Evolutionary conservation across 768 basidiomycete genomes (phyloP).

Genomic region (Rhodosporidiobolus odoratus): DNA sequence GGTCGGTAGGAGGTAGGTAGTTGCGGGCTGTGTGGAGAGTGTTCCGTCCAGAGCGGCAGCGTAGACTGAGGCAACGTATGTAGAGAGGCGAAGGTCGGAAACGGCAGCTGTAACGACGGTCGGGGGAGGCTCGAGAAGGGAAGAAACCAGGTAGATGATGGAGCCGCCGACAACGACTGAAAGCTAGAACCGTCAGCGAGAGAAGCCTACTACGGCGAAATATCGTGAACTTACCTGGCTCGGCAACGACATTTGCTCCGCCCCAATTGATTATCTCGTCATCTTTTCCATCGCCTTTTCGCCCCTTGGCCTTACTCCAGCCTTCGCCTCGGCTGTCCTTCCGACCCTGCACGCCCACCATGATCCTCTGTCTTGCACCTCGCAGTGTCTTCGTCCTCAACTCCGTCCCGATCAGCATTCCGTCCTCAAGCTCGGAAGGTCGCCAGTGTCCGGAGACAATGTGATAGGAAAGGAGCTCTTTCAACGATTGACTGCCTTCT

Average conservation of each 20-base stretch:
- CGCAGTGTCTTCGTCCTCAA: conserved; percentile 41
- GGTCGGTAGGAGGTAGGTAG: conserved; percentile 77
- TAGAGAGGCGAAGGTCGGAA: conserved; percentile 67
- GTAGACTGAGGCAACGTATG: conserved; percentile 83
- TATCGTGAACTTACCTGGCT: conserved; percentile 67
- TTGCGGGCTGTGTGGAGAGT: conserved; percentile 59
- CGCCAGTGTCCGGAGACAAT: conserved; percentile 78
- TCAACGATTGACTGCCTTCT: conserved; percentile 63
- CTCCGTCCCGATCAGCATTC: conserved; percentile 57
- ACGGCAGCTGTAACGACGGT: conserved; percentile 75
- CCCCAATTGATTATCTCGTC: conserved; percentile 67
- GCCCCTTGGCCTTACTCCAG: conserved; percentile 37
- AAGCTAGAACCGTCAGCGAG: background rate
- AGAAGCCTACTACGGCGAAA: background rate
- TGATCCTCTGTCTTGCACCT: conserved; percentile 50
- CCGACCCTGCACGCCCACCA: conserved; percentile 47
- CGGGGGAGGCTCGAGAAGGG: conserved; percentile 72
- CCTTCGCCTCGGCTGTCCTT: conserved; percentile 43
- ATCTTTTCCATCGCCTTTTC: conserved; percentile 20
- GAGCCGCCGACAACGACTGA: conserved; percentile 70
- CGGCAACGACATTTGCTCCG: conserved; percentile 71
- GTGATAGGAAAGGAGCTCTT: conserved; percentile 74
- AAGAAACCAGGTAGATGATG: conserved; percentile 81
- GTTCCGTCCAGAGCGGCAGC: conserved; percentile 74
- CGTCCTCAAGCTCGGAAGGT: conserved; percentile 63